Percentiles rank a stretch among this genome's conserved stretches.
These are phyloP conservation scores for Alternaria tenuissima DNA, from an alignment of 2,329 filamentous ascomycete species.

Conservation along the genomic window DNA sequence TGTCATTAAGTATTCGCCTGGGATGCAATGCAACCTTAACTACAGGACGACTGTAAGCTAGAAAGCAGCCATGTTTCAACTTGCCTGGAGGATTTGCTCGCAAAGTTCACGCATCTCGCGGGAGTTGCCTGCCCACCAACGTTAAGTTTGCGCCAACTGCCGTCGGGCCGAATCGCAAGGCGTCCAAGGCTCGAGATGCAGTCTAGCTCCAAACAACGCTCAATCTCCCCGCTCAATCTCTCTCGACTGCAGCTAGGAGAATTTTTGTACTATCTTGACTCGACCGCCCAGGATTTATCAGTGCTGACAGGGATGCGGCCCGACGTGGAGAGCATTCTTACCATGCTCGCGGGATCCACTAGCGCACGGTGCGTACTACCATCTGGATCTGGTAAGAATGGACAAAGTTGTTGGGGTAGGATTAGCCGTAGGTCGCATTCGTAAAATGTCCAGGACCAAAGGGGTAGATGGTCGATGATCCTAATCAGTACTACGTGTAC, in stretches of 20 bases:
- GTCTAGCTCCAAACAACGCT: conserved; percentile 6
- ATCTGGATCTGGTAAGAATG: not conserved
- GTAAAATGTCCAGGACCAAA: not conserved
- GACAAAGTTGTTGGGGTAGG: not conserved
- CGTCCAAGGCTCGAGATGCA: not conserved
- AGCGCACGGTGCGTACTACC: not conserved
- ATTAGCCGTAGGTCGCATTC: conserved; percentile 1
- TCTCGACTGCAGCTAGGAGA: conserved; percentile 2
- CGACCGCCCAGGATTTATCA: not conserved
- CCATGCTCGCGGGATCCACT: conserved; percentile 1
- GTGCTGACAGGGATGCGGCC: conserved; percentile 1
- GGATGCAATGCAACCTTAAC: not conserved
- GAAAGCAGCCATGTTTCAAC: not conserved
- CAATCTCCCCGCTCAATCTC: conserved; percentile 1
- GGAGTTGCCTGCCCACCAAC: not conserved
- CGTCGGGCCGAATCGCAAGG: not conserved
- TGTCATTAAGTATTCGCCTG: not conserved
- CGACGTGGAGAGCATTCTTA: not conserved
- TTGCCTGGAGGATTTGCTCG: not conserved
- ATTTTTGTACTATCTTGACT: conserved; percentile 3
- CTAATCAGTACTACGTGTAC: conserved; percentile 9
- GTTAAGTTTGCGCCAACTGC: not conserved
- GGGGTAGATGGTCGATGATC: conserved; percentile 7
- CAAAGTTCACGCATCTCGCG: not conserved
- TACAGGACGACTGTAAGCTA: not conserved